Evolutionary conservation across 495 filamentous ascomycete genomes (phyloP), one percentile per base, ranked within the genome.

Genomic region (Podospora pseudocomata): DNA sequence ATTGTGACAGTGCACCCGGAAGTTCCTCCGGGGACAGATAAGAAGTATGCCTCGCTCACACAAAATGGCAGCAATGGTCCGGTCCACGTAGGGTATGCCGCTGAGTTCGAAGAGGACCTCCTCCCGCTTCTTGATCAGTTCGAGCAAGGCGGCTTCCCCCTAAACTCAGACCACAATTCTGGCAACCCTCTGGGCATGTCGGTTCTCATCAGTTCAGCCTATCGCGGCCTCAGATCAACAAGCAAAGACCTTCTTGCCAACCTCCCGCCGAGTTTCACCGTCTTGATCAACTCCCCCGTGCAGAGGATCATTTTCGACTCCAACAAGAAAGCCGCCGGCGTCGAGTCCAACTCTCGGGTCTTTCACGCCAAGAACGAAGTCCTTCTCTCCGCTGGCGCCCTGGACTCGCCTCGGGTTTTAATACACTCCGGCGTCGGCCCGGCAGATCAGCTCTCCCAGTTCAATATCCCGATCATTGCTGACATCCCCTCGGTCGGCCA

Each of bases 361-460:
- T 80, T 81, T 61, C 53, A 78, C 13, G 87, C 87, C 4, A 74
- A 76, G 3, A 84, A 86, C 60, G 88, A 91, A 58, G 81, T 90
- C 26, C 83, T 91, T 60, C 74, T 91, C 9, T 82, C 81, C 0
- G 82, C 82, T 18, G 88, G 89, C 9, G 76, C 87, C 1, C 77
- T 89, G 26, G 83, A 90, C 73, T 78, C 77, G 15, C 88, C 89
- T 2, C 83, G 86, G 56, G 82, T 90, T 63, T 80, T 90, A 0
- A 86, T 89, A 83, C 85, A 88, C 66, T 88, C 86, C 0, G 89
- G 88, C 13, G 86, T 91, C 65, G 88, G 88, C 0, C 86, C 88
- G 0, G 72, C 74, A 13, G 70, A 75, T 0, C 80, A 88, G 30
- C 82, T 91, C 0, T 49, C 76, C n/a, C 68, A 82, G 39, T 84